These are phyloP conservation scores for Saussurea involucrata DNA, from an alignment of 129 eudicot genomes.

Conservation along the genomic window DNA sequence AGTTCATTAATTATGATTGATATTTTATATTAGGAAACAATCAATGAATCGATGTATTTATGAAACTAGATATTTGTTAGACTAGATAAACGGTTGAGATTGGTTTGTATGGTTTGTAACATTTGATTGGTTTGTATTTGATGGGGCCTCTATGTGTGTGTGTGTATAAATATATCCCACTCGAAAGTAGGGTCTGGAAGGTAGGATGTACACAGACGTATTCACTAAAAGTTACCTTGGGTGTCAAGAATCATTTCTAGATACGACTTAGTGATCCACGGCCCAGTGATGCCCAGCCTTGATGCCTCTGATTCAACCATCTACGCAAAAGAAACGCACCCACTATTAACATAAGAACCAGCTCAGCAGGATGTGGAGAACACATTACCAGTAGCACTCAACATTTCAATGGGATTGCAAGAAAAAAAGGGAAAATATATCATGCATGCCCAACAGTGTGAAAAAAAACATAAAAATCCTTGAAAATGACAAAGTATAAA, in stretches of 20 bases:
- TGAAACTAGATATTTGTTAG: too few species aligned
- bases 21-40: too few species aligned
- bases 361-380: background rate
- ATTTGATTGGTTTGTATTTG: too few species aligned
- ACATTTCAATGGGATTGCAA: background rate
- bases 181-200: background rate
- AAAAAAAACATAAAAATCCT: background rate
- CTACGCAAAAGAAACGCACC: conserved; percentile 29
- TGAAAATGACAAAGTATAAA: background rate
- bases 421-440: background rate
- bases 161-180: background rate
- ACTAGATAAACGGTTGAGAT: too few species aligned
- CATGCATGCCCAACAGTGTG: background rate
- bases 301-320: conserved; percentile 83
- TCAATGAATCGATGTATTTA: too few species aligned
- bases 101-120: too few species aligned
- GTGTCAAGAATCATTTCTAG: conserved; percentile 95
- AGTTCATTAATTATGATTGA: too few species aligned
- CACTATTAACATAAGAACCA: conserved; percentile 2
- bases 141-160: too few species aligned
- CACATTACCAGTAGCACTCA: background rate
- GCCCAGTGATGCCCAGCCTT: conserved; percentile 77
- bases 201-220: background rate
- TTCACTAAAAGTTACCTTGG: conserved; percentile 49
- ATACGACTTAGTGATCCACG: conserved; percentile 98